Conservation (phyloP, 2,329 filamentous ascomycete species). For the Penicillium expansum region DNA sequence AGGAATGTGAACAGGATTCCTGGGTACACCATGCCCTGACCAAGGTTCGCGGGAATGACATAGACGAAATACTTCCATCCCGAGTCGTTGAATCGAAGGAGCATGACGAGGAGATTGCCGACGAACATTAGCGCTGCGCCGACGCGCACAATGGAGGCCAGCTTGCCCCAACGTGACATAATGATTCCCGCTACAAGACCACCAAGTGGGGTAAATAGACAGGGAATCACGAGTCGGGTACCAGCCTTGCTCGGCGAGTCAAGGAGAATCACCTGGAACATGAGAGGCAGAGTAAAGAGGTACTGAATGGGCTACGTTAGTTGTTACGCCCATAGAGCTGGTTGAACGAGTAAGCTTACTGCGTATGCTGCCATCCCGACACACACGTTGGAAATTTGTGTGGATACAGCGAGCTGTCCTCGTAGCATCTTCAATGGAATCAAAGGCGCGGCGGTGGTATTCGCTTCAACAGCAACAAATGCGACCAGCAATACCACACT, state of each 20-base stretch:
- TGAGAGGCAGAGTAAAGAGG: conserved; percentile 49
- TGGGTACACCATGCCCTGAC: conserved; percentile 49
- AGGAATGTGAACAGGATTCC: conserved; percentile 59
- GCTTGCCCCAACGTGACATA: conserved; percentile 49
- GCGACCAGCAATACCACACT: conserved; percentile 38
- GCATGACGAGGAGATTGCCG: conserved; percentile 44
- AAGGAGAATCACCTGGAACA: conserved; percentile 43
- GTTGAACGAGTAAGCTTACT: conserved; percentile 41
- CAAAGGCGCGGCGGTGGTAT: conserved; percentile 44
- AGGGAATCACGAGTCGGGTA: conserved; percentile 46
- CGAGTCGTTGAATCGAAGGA: conserved; percentile 43
- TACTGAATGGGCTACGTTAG: conserved; percentile 29
- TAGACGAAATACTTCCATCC: conserved; percentile 48
- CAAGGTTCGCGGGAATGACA: conserved; percentile 47
- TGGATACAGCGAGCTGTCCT: conserved; percentile 55
- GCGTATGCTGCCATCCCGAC: conserved; percentile 62
- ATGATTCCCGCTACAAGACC: conserved; percentile 46
- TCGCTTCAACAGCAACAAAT: conserved; percentile 43
- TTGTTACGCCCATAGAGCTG: not conserved
- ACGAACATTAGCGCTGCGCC: conserved; percentile 46
- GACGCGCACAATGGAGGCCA: conserved; percentile 41
- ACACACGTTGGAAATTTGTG: conserved; percentile 59
- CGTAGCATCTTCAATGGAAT: conserved; percentile 52
- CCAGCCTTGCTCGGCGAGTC: conserved; percentile 48
- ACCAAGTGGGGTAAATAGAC: conserved; percentile 46